Evolutionary conservation across 257 asterid genomes (phyloP), one percentile per base, ranked within the genome.

Genomic region (Gentiana macrophylla): DNA sequence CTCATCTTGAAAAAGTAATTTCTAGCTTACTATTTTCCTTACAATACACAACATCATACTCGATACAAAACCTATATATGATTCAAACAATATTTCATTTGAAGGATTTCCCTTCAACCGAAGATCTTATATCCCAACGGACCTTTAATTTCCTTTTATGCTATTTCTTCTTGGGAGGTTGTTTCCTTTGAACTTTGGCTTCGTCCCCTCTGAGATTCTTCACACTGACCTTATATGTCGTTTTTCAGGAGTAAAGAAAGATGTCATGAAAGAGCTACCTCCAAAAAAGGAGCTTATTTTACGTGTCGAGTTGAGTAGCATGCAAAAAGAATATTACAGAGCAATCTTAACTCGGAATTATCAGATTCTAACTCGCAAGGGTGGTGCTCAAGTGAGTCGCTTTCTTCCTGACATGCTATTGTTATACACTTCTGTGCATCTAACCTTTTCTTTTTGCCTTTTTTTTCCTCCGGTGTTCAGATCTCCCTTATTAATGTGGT

Each of bases 401-500:
- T 50, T 9, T 61, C 13, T 62, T 56, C 60, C 49, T 56, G 67
- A 56, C 55, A 53, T 62, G 52, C 64, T 55, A 34, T 55, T 61
- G 59, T 55, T 44, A 35, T 71, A 9, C 5, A 47, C 53, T 56
- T 48, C 24, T 69, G 55, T 49, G 57, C 45, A 46, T 51, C 57
- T 57, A 32, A 69, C 69, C 43, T 66, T 41, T 24, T 24, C 24
- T 24, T 24, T 24, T 24, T 24, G 24, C 55, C 56, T 52, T 68
- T 36, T 65, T 65, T 36, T 62, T 70, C 57, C 61, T 55, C 24
- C 24, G 24, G 69, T 50, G 64, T 56, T 60, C 75, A 91, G 98
- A 87, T 91, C 61, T 91, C 98, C 44, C 96, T 91, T 50, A 79
- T 80, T 64, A 91, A 91, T 70, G 98, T 91, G 80, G 98, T 91